Conservation (phyloP, 768 basidiomycete genomes). For the Mycena albidolilacea region DNA sequence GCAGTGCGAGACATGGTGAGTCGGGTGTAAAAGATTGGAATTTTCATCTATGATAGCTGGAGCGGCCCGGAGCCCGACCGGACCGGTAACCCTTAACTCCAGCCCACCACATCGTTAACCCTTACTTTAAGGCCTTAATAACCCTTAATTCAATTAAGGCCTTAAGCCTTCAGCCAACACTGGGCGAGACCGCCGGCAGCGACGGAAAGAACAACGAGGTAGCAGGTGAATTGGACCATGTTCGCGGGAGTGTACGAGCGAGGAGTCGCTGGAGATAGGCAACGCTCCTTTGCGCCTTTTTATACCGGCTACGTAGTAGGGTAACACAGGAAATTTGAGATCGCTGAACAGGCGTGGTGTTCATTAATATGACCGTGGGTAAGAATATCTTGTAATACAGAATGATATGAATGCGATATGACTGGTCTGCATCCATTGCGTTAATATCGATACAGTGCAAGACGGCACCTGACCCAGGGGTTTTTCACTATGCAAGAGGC, state of each 20-base stretch:
- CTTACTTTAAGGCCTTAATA: too few relatives aligned
- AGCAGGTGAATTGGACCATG: slow-evolving; percentile 24
- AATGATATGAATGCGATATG: not conserved
- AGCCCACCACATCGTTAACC: too few relatives aligned
- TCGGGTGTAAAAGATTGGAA: too few relatives aligned
- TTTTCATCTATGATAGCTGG: too few relatives aligned
- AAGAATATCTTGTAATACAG: not conserved
- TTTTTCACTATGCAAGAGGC: not conserved
- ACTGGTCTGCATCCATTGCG: slow-evolving; percentile 13
- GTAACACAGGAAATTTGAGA: slow-evolving; percentile 16
- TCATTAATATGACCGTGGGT: slow-evolving; percentile 25
- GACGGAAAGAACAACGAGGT: slow-evolving; percentile 7
- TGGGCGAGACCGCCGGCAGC: slow-evolving; percentile 5
- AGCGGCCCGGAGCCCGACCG: too few relatives aligned
- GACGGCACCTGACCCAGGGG: slow-evolving; percentile 4
- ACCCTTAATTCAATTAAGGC: too few relatives aligned
- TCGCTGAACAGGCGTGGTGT: slow-evolving; percentile 25
- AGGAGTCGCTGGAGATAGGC: slow-evolving; percentile 15
- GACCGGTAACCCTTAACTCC: too few relatives aligned
- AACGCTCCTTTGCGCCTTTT: slow-evolving; percentile 7
- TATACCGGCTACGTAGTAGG: slow-evolving; percentile 13
- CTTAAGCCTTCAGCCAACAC: too few relatives aligned
- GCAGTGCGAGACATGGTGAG: too few relatives aligned
- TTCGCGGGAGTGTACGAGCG: not conserved
- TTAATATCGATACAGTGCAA: slow-evolving; percentile 13